These are phyloP conservation scores for Metschnikowia vanudenii DNA, from an alignment of 805 yeast species.

Conservation along the genomic window DNA sequence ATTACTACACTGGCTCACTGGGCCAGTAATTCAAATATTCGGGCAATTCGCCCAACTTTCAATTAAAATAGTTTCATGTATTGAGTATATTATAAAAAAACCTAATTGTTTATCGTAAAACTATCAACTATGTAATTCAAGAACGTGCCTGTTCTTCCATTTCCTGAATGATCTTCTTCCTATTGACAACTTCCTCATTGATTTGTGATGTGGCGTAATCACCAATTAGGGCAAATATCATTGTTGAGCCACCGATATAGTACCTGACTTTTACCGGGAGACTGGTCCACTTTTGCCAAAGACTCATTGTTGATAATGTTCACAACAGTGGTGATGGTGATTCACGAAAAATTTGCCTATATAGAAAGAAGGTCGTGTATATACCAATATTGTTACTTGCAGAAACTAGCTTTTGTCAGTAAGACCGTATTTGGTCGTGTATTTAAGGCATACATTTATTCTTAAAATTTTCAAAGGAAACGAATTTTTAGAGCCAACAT, in stretches of 20 bases:
- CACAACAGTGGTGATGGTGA: background rate
- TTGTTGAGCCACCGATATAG: constrained; percentile 41
- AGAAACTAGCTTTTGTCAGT: too few relatives aligned
- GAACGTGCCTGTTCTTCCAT: constrained; percentile 12
- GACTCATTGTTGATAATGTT: constrained; percentile 21
- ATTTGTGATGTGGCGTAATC: constrained; percentile 38
- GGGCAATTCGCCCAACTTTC: background rate
- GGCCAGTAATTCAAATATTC: background rate
- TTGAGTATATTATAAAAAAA: background rate
- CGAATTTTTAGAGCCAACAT: too few relatives aligned
- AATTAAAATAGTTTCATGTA: background rate
- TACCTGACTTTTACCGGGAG: constrained; percentile 41
- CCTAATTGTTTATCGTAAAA: background rate
- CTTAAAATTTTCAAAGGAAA: too few relatives aligned
- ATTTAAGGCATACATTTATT: too few relatives aligned
- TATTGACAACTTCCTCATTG: constrained; percentile 36
- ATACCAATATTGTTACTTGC: background rate
- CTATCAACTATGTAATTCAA: background rate
- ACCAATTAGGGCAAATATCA: constrained; percentile 38
- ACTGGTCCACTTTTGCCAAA: constrained; percentile 39
- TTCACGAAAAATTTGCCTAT: constrained; percentile 2
- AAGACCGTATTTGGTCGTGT: too few relatives aligned
- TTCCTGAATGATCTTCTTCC: constrained; percentile 30
- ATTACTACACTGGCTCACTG: constrained; percentile 7
- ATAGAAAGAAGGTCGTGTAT: constrained; percentile 11